A percentile compares a stretch with the other conserved stretches of the same genome.
Evolutionary conservation across 768 basidiomycete species (phyloP).

Genomic region (Tephrocybe rancida): DNA sequence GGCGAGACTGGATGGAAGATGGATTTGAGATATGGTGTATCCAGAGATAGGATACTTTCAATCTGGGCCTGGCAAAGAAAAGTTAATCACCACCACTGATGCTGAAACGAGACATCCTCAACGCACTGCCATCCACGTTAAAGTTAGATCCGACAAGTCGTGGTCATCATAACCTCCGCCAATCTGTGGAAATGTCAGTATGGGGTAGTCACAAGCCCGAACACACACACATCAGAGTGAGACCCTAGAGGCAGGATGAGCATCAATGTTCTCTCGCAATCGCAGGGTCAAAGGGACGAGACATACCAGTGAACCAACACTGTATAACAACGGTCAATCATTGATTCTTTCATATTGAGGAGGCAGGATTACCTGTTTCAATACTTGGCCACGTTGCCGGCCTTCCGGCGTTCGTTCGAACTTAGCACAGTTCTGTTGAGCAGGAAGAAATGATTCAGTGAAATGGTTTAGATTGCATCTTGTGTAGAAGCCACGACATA

Average conservation of each 20-base stretch:
- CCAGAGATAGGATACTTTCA: constrained; percentile 55
- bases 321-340: constrained; percentile 21
- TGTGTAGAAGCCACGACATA: constrained; percentile 31
- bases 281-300: background rate
- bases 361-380: constrained; percentile 55
- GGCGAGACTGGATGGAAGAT: constrained; percentile 52
- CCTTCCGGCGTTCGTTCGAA: constrained; percentile 62
- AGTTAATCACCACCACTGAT: background rate
- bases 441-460: background rate
- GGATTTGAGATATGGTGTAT: constrained; percentile 51
- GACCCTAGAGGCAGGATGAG: constrained; percentile 23
- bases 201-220: background rate
- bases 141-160: constrained; percentile 65
- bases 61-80: constrained; percentile 51
- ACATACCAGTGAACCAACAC: constrained; percentile 75
- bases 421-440: constrained; percentile 51
- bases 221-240: constrained; percentile 40
- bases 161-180: constrained; percentile 72
- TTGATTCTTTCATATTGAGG: background rate
- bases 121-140: constrained; percentile 67
- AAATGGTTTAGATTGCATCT: no score
- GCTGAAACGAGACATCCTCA: no score
- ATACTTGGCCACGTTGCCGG: constrained; percentile 51
- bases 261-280: background rate
- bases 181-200: constrained; percentile 39